Evolutionary conservation across 768 basidiomycete genomes (phyloP), one percentile per base, ranked within the genome.

Genomic region (Serendipita sp.): DNA sequence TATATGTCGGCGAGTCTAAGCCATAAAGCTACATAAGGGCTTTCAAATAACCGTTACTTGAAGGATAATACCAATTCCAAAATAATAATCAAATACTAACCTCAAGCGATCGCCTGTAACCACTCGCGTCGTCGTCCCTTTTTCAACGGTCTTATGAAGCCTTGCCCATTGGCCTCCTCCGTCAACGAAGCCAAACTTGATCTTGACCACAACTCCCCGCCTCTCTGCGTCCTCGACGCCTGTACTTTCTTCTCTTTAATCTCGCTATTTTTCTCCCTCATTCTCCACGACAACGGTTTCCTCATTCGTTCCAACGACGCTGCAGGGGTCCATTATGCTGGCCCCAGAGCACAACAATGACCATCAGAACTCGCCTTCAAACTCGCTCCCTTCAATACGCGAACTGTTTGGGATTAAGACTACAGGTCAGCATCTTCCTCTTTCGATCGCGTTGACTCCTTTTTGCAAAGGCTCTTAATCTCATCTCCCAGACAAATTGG

Each of bases 351-450:
- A 60, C 28, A 10, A 36, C 16, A 35, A 60, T 36, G 56, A 60
- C 56, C 28, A 10, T n/a, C 56, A 60, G 8, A 35, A 36, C 16
- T 38, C 56, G 28, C 28, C 16, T 35, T 30, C 23, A 35, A 32
- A 35, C 56, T 4, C 56, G 4, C 56, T 60, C 36, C 56, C 56
- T 4, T 28, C 28, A 30, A 60, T 60, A 8, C 18, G 28, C 4
- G 30, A 60, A 36, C 56, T 60, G 4, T 60, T 60, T 34, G 56
- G 56, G 28, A 60, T 60, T 30, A 60, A 38, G 56, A 35, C 56
- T 8, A 34, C 56, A 10, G 56, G 56, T 60, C 10, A n/a, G 56
- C 35, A n/a, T 60, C 28, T 10, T 23, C 16, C 32, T 60, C 48
- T 32, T n/a, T 51, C 48, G 8, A 51, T 51, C 48, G 48, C 48